Evolutionary conservation across 192 early-diverging fungal genomes (phyloP).

Genomic region (Podila minutissima): DNA sequence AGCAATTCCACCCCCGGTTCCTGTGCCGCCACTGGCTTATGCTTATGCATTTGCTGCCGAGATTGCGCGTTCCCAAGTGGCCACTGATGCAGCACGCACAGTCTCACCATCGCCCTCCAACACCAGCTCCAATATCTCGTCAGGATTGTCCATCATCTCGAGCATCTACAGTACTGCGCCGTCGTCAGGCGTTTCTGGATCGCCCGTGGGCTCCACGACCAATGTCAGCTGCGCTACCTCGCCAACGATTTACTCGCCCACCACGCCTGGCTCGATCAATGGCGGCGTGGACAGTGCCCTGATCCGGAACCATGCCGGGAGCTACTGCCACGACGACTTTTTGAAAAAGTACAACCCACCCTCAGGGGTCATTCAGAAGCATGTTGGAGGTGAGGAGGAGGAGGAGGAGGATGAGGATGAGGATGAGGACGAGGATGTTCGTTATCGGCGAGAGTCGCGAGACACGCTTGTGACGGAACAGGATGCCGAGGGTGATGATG

Average conservation of each 20-base stretch:
- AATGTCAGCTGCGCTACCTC: neutral
- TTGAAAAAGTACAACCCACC: neutral
- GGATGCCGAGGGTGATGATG: neutral
- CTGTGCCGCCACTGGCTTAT: neutral
- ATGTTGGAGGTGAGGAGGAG: neutral
- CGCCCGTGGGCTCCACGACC: constrained; percentile 3
- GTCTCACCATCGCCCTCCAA: constrained; percentile 15
- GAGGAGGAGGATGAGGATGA: neutral
- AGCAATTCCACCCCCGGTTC: neutral
- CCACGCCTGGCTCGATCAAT: constrained; percentile 1
- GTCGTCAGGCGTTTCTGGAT: neutral
- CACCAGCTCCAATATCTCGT: constrained; percentile 15
- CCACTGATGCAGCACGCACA: neutral
- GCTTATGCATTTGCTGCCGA: too few relatives aligned
- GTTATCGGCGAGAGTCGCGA: neutral
- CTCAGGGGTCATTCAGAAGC: neutral
- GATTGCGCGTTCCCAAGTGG: neutral
- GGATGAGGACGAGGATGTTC: neutral
- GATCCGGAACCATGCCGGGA: neutral
- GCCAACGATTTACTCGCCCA: constrained; percentile 3
- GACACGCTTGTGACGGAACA: neutral
- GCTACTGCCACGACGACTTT: neutral
- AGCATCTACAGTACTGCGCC: neutral
- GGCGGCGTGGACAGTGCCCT: neutral
- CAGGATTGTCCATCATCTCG: constrained; percentile 2